Evolutionary conservation across 768 basidiomycete species (phyloP).

Genomic region (Amanita subjunquillea): DNA sequence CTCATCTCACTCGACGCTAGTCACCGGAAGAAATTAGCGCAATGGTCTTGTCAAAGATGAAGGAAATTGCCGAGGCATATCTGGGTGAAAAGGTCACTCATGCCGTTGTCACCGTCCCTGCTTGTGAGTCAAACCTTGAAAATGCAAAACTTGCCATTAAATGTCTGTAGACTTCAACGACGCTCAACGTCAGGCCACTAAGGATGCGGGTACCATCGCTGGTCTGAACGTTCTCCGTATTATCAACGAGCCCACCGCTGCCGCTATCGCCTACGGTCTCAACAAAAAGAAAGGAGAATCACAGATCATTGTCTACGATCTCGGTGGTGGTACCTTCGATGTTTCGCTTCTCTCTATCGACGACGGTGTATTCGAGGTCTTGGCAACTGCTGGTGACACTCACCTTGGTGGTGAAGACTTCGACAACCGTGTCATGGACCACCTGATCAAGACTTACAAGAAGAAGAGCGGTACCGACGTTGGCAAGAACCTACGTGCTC

Average conservation of each 20-base stretch:
- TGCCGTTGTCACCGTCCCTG: constrained; percentile 96
- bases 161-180: constrained; percentile 78
- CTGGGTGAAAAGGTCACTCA: constrained; percentile 94
- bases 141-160: neutral
- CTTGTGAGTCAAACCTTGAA: constrained; percentile 43
- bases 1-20: constrained; percentile 24
- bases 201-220: constrained; percentile 93
- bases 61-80: constrained; percentile 98
- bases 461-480: constrained; percentile 86
- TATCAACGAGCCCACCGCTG: constrained; percentile 96
- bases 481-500: constrained; percentile 65
- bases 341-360: constrained; percentile 93
- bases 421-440: constrained; percentile 87
- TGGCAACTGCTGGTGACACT: constrained; percentile 90
- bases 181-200: constrained; percentile 98
- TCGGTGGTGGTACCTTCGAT: constrained; percentile 98
- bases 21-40: constrained; percentile 92
- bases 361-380: constrained; percentile 85
- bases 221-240: constrained; percentile 94
- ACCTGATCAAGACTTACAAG: constrained; percentile 86
- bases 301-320: constrained; percentile 96
- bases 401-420: constrained; percentile 96
- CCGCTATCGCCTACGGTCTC: constrained; percentile 96
- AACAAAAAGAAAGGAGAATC: constrained; percentile 94
- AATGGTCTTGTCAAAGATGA: constrained; percentile 96